Evolutionary conservation across 164 flowering plant species (phyloP).

Genomic region (Aristolochia californica): DNA sequence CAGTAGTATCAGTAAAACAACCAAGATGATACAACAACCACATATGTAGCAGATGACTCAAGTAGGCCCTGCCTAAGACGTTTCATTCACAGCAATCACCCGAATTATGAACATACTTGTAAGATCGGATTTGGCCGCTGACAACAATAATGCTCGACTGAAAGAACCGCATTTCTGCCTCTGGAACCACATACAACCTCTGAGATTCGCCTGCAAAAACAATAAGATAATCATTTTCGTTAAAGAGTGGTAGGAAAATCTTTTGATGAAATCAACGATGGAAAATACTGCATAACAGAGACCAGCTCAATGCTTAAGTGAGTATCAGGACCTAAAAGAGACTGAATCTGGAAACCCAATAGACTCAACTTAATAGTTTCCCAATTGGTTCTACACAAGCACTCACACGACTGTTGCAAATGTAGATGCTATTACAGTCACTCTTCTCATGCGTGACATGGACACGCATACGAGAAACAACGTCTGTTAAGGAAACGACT

Average conservation of each 20-base stretch:
- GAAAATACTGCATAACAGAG: not conserved
- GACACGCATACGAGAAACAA: too few species aligned
- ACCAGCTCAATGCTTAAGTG: not conserved
- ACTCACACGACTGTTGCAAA: too few species aligned
- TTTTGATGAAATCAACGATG: not conserved
- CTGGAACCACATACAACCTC: constrained; percentile 44
- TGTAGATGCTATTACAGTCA: too few species aligned
- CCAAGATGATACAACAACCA: not conserved
- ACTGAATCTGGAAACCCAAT: not conserved
- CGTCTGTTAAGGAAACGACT: too few species aligned
- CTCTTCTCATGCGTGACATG: too few species aligned
- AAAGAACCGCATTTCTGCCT: constrained; percentile 43
- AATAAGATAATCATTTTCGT: not conserved
- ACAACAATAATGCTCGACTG: constrained; percentile 68
- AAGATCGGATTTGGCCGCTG: constrained; percentile 83
- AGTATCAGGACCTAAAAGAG: not conserved
- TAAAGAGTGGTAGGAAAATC: not conserved
- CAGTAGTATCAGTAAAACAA: not conserved
- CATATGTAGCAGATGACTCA: not conserved
- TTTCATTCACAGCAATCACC: not conserved
- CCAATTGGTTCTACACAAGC: not conserved
- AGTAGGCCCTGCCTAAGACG: too few species aligned
- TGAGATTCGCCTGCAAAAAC: constrained; percentile 47
- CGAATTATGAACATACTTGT: constrained; percentile 39
- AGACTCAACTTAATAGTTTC: not conserved